A percentile compares a stretch with the other conserved stretches of the same genome.
Conservation (phyloP, 805 yeast genomes). For the Komagataella ulmi region DNA sequence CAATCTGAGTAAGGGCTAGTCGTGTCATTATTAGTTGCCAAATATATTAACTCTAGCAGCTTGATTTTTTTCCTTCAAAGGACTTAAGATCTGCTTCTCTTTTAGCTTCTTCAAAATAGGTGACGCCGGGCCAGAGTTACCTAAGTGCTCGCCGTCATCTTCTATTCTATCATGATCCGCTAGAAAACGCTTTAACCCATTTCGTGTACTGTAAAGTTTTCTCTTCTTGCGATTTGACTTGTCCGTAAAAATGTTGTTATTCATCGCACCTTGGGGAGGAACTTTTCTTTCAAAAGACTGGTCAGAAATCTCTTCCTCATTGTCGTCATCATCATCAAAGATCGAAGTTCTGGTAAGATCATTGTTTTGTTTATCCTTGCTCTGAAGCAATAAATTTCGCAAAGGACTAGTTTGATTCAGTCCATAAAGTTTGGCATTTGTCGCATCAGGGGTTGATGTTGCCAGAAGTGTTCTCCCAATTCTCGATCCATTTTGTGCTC, state of each 20-base stretch:
- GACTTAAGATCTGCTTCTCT: conserved; percentile 3
- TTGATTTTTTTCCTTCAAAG: conserved; percentile 1
- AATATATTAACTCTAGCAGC: not conserved
- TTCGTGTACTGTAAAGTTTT: conserved; percentile 1
- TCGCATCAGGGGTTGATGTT: conserved; percentile 5
- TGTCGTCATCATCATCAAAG: conserved; percentile 4
- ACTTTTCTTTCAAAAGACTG: not conserved
- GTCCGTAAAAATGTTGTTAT: not conserved
- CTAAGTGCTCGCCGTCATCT: conserved; percentile 1
- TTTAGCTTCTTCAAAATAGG: conserved; percentile 10
- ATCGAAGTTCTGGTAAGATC: not conserved
- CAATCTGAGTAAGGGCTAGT: conserved; percentile 23
- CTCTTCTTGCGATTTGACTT: conserved; percentile 4
- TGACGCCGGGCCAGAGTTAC: conserved; percentile 4
- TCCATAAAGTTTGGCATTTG: not conserved
- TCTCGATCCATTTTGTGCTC: not conserved
- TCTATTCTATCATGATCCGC: conserved; percentile 5
- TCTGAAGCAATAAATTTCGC: not conserved
- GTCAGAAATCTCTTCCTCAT: conserved; percentile 1
- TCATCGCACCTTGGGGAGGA: not conserved
- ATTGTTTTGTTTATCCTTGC: not conserved
- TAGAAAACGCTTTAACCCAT: not conserved
- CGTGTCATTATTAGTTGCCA: not conserved
- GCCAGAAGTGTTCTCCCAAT: conserved; percentile 1
- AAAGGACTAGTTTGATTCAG: not conserved